Conservation (phyloP, 73 alveolate genomes). For the Tetrahymena malaccensis region DNA sequence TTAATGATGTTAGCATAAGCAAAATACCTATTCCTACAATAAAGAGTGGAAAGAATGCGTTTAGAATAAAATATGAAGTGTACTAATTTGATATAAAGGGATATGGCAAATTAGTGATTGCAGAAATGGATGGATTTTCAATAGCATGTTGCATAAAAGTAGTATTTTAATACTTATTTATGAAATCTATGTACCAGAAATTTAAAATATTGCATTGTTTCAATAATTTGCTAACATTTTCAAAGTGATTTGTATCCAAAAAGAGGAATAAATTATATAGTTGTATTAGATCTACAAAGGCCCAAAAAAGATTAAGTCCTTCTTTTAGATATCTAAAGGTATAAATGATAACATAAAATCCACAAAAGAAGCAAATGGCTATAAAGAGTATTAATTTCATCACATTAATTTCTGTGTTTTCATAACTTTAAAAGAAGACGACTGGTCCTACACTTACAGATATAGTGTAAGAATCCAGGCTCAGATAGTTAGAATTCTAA, state of each 20-base stretch:
- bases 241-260: background rate
- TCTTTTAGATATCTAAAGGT: background rate
- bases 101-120: background rate
- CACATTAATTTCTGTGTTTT: background rate
- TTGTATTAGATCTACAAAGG: background rate
- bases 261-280: background rate
- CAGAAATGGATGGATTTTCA: background rate
- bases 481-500: background rate
- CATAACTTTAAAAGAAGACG: background rate
- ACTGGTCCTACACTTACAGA: background rate
- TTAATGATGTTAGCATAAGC: background rate
- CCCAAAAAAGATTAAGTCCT: background rate
- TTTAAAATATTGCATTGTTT: background rate
- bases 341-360: background rate
- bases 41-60: background rate
- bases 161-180: background rate
- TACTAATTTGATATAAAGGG: background rate
- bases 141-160: background rate
- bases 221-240: background rate
- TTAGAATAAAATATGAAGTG: background rate
- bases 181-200: background rate
- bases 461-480: background rate
- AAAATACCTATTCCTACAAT: background rate
- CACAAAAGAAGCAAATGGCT: background rate
- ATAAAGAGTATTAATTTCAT: background rate